These are phyloP conservation scores for Hansenula lynferdii DNA, from an alignment of 1,139 yeast species.

Conservation along the genomic window DNA sequence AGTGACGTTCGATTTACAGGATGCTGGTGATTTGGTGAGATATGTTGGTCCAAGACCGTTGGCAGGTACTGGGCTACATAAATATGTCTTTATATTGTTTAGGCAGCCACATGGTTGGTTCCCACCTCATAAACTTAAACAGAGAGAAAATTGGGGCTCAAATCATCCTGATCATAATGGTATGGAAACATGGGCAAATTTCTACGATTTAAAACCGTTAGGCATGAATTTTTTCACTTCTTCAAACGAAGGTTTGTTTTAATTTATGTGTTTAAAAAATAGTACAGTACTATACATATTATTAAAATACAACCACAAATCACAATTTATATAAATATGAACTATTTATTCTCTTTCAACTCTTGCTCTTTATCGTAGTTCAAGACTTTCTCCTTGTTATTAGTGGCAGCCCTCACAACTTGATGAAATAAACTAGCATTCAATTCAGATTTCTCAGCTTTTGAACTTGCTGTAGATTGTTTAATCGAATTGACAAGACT, in stretches of 20 bases:
- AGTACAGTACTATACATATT: neutral
- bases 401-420: constrained; percentile 66
- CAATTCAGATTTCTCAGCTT: constrained; percentile 24
- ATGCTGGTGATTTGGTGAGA: constrained; percentile 28
- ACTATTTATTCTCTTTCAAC: neutral
- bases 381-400: constrained; percentile 57
- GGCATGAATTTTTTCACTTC: constrained; percentile 79
- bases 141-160: constrained; percentile 80
- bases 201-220: constrained; percentile 56
- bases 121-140: constrained; percentile 22
- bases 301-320: neutral
- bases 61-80: constrained; percentile 70
- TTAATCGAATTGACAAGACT: constrained; percentile 9
- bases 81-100: constrained; percentile 70
- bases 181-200: constrained; percentile 63
- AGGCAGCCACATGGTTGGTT: constrained; percentile 43
- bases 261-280: neutral
- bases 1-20: constrained; percentile 2
- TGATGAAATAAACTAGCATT: constrained; percentile 58
- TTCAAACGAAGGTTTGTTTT: constrained; percentile 37
- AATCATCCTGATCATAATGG: constrained; percentile 67
- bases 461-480: constrained; percentile 4
- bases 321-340: neutral
- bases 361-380: constrained; percentile 28
- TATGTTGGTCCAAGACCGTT: constrained; percentile 87